Evolutionary conservation across 805 yeast species (phyloP), one percentile per base, ranked within the genome.

Genomic region (Kregervanrija fluxuum): DNA sequence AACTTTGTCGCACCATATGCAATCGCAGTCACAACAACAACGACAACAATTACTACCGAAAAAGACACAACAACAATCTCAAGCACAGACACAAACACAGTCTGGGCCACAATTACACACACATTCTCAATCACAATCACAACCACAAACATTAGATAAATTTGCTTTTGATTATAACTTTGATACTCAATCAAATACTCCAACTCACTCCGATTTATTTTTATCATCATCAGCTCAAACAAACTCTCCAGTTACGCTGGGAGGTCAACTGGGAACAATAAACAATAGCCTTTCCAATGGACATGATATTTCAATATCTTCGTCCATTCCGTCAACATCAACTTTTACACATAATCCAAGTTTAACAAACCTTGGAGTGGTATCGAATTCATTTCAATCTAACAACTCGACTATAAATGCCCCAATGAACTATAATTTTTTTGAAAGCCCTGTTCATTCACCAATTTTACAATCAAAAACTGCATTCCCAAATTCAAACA

Each of bases 371-470:
- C 6, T 22, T 22, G 28, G 28, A 22, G 28, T 22, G 28, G 28
- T 22, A 22, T 22, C 28, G 8, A 22, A 22, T 22, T 22, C 28
- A 22, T 22, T 22, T 22, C 28, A 22, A 22, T 22, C 28, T 5
- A 22, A 22, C 8, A 22, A 22, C 8, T 22, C 28, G 28, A 22
- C 28, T 22, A 22, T 22, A 22, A 22, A 22, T 6, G 28, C 28
- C 6, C 28, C 28, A 22, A 22, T 22, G 28, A 22, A 38, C 15
- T 30, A 36, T 33, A 51, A 52, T 34, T 37, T 50, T 3, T 43
- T 53, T 30, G 51, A 56, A 43, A 50, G 56, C 30, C 56, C 61
- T 12, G 40, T 52, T n/a, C 54, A 54, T 22, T 52, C 60, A 6
- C 55, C 58, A 9, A 22, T 5, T 22, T 22, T 22, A 22, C 28